Conservation (phyloP, 2,329 filamentous ascomycete species). For the Diplodia corticola region DNA sequence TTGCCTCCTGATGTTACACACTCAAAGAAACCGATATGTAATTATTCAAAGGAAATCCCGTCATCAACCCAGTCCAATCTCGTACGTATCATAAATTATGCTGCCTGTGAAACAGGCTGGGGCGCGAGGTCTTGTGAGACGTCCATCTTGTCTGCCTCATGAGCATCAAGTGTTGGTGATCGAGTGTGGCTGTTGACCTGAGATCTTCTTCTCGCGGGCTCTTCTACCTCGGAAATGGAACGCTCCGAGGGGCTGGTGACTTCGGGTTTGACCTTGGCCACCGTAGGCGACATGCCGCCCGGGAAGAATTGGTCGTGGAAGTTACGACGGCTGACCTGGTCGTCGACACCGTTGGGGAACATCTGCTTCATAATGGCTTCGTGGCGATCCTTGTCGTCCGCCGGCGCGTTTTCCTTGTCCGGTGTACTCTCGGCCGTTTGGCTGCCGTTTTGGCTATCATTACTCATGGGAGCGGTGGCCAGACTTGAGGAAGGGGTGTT, state of each 20-base stretch:
- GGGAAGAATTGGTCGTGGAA: slow-evolving; percentile 25
- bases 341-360: slow-evolving; percentile 39
- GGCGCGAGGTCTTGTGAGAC: slow-evolving; percentile 2
- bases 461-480: slow-evolving; percentile 25
- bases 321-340: slow-evolving; percentile 22
- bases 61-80: background rate
- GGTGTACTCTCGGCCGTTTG: background rate
- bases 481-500: slow-evolving; percentile 29
- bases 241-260: slow-evolving; percentile 10
- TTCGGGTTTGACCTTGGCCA: slow-evolving; percentile 16
- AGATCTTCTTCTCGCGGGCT: background rate
- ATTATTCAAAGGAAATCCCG: background rate
- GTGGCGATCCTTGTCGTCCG: slow-evolving; percentile 35
- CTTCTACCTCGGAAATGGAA: slow-evolving; percentile 7
- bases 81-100: slow-evolving; percentile 5
- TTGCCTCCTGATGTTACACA: background rate
- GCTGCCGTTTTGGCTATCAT: slow-evolving; percentile 3
- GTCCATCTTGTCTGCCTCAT: slow-evolving; percentile 10
- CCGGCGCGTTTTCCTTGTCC: slow-evolving; percentile 21
- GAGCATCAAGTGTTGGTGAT: background rate
- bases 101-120: slow-evolving; percentile 6
- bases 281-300: background rate
- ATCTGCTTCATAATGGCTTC: slow-evolving; percentile 39
- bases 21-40: slow-evolving; percentile 6
- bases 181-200: slow-evolving; percentile 4